Conservation (phyloP, 805 yeast genomes). For the Metschnikowia orientalis region DNA sequence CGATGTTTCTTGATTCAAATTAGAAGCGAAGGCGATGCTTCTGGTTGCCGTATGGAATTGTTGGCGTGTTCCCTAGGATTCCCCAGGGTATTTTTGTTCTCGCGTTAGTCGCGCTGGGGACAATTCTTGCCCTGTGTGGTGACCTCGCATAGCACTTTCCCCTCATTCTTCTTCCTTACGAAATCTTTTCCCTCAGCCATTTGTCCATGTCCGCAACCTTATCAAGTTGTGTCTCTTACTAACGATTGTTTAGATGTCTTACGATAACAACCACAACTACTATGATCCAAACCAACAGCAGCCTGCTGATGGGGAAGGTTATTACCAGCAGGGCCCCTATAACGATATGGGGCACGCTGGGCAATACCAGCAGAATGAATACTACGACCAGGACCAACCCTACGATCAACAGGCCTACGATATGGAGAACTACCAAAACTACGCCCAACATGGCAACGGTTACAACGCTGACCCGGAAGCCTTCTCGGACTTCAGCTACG, state of each 20-base stretch:
- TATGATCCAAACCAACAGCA: slow-evolving; percentile 28
- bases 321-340: slow-evolving; percentile 40
- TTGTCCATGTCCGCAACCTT: too few species aligned
- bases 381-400: slow-evolving; percentile 46
- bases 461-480: slow-evolving; percentile 54
- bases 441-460: slow-evolving; percentile 22
- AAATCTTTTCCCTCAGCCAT: too few species aligned
- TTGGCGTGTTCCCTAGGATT: too few species aligned
- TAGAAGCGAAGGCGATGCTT: too few species aligned
- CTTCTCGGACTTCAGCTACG: slow-evolving; percentile 63
- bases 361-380: slow-evolving; percentile 38
- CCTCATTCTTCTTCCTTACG: too few species aligned
- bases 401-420: slow-evolving; percentile 50
- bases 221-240: too few species aligned
- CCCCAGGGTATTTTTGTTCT: too few species aligned
- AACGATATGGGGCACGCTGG: slow-evolving; percentile 28
- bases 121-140: too few species aligned
- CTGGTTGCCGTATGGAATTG: too few species aligned
- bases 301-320: slow-evolving; percentile 25
- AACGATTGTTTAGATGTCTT: slow-evolving; percentile 47
- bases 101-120: too few species aligned
- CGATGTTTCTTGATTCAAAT: too few species aligned
- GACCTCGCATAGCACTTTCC: too few species aligned
- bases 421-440: slow-evolving; percentile 45
- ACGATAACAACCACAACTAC: slow-evolving; percentile 49